These are phyloP conservation scores for Trypanosoma brucei DNA, from an alignment of 208 protist genomes.

Conservation along the genomic window DNA sequence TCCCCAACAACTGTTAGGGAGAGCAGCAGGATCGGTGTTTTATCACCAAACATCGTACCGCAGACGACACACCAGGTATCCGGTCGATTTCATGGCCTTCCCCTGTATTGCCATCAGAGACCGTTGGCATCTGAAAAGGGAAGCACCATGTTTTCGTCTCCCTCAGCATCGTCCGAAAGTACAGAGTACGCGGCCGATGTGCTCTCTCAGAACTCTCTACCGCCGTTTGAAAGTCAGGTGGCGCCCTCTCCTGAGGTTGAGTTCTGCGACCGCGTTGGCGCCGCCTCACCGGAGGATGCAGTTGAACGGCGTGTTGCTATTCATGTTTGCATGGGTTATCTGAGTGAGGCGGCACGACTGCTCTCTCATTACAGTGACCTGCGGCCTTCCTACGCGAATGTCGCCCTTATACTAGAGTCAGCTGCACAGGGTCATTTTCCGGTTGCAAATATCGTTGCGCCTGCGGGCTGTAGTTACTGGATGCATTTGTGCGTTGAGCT, in stretches of 20 bases:
- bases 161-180: neutral
- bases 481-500: conserved; percentile 47
- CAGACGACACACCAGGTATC: neutral
- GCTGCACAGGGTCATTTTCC: conserved; percentile 19
- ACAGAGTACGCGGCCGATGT: neutral
- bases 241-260: neutral
- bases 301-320: conserved; percentile 76
- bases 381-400: conserved; percentile 51
- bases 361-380: conserved; percentile 38
- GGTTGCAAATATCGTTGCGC: conserved; percentile 2
- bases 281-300: conserved; percentile 52
- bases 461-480: conserved; percentile 51
- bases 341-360: conserved; percentile 50
- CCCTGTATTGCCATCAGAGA: neutral
- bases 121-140: neutral
- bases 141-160: neutral
- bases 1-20: neutral
- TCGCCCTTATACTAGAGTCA: conserved; percentile 56
- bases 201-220: neutral
- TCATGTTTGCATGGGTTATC: conserved; percentile 46
- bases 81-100: too few species aligned
- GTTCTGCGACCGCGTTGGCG: conserved; percentile 44
- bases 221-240: neutral
- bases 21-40: neutral
- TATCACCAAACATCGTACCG: neutral